phyloP scores from a whole-genome alignment of 345 rosid species.

The Ailanthus altissimus region DNA sequence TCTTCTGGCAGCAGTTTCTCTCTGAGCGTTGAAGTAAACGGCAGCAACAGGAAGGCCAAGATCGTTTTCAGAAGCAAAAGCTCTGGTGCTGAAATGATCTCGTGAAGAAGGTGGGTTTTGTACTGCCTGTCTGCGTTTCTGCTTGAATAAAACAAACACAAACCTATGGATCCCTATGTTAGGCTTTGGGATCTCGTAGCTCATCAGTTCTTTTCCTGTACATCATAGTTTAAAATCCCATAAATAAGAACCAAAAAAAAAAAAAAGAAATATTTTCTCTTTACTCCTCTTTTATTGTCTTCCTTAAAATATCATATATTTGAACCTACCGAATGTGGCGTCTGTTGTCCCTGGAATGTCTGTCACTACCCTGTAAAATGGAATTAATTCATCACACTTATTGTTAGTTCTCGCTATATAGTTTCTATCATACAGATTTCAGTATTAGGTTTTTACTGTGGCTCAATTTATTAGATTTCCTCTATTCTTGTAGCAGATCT shows the following conservation, averaged over 20 bases:
- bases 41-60: conserved; percentile 77
- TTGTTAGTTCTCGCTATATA: background rate
- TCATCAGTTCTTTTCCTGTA: conserved; percentile 60
- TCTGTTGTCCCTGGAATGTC: conserved; percentile 73
- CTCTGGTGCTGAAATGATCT: conserved; percentile 55
- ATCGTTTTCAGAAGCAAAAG: conserved; percentile 50
- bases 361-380: conserved; percentile 51
- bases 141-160: conserved; percentile 64
- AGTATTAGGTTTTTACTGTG: background rate
- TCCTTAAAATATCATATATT: background rate
- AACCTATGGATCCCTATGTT: conserved; percentile 66
- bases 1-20: conserved; percentile 67
- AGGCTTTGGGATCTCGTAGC: conserved; percentile 65
- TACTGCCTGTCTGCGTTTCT: conserved; percentile 46
- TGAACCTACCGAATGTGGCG: conserved; percentile 59
- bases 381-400: background rate
- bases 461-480: background rate
- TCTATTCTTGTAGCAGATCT: background rate
- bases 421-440: background rate
- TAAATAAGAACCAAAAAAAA: background rate
- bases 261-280: background rate
- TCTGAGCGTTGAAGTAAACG: conserved; percentile 70
- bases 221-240: background rate
- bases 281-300: background rate
- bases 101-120: conserved; percentile 42